Evolutionary conservation across 768 basidiomycete species (phyloP), one percentile per base, ranked within the genome.

Genomic region (Calocybe indica): DNA sequence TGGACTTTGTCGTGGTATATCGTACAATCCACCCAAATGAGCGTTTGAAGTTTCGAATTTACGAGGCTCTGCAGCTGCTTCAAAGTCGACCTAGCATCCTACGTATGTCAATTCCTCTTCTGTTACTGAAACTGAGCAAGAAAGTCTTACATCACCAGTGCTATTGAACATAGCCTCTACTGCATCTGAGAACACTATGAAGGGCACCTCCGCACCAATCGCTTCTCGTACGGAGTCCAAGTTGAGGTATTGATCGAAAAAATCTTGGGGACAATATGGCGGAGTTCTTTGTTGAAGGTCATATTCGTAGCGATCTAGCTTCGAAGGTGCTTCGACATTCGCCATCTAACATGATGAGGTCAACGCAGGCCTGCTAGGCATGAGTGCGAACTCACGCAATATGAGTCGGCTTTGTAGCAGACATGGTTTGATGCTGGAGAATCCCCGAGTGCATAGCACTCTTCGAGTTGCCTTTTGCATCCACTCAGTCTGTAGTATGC

Each of bases 211-310:
- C 0, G 76, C 77, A 15, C 77, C 76, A 33, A 79, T 79, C 36
- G 49, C 51, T 22, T 52, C 54, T 57, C 62, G 43, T 11, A 76
- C 60, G 6, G 55, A 49, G 1, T 65, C 33, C 29, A 55, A 55
- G 0, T 37, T 49, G 29, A 79, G 59, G 51, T 69, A 76, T 9
- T 59, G 53, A 42, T 69, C 31, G 44, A 75, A 76, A 49, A 65
- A 73, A 33, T 72, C 65, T 0, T 75, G 71, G 5, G 76, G 76
- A 57, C 75, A 77, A 5, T 57, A 30, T 4, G 66, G 62, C 0
- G 68, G 61, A 4, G 63, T 48, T 39, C 67, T 76, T 57, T 77
- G 75, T 12, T 72, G 58, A 33, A 79, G 61, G 55, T 79, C 77
- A 49, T 76, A 57, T 2, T 64, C 46, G 46, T 79, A 74, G 13